phyloP scores from a whole-genome alignment of 2,329 filamentous ascomycete species.

The Pseudogymnoascus sp. region DNA sequence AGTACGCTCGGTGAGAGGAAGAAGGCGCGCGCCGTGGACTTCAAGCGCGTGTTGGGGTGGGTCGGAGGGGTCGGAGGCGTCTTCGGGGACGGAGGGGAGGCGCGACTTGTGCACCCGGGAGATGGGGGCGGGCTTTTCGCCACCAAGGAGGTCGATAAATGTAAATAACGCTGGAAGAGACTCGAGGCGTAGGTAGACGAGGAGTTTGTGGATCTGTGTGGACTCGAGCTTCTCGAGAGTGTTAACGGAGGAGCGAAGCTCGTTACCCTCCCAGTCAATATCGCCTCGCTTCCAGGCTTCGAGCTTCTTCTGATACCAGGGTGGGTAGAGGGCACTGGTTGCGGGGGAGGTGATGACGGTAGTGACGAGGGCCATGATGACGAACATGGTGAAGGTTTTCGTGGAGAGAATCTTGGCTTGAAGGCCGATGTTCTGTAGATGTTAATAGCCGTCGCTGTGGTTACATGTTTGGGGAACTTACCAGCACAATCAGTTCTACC shows the following conservation, averaged over 20 bases:
- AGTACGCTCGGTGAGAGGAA: slow-evolving; percentile 84
- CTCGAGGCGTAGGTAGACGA: slow-evolving; percentile 78
- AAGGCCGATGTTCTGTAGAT: slow-evolving; percentile 62
- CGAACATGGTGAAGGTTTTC: slow-evolving; percentile 85
- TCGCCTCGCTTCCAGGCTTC: slow-evolving; percentile 72
- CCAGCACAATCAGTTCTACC: slow-evolving; percentile 88
- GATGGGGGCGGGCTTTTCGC: slow-evolving; percentile 31
- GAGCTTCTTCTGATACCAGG: slow-evolving; percentile 66
- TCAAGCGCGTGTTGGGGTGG: slow-evolving; percentile 17
- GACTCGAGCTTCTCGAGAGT: slow-evolving; percentile 41
- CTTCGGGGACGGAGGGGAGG: slow-evolving; percentile 23
- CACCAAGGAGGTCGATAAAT: slow-evolving; percentile 71
- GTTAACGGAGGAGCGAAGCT: slow-evolving; percentile 30
- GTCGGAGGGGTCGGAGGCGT: slow-evolving; percentile 15
- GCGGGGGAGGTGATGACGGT: slow-evolving; percentile 78
- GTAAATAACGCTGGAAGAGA: slow-evolving; percentile 76
- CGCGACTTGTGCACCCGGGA: slow-evolving; percentile 30
- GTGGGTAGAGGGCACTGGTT: slow-evolving; percentile 65
- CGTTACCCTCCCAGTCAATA: slow-evolving; percentile 75
- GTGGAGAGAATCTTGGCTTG: slow-evolving; percentile 74
- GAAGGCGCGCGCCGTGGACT: slow-evolving; percentile 68
- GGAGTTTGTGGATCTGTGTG: slow-evolving; percentile 52
- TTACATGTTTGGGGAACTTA: slow-evolving; percentile 35
- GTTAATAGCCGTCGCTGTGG: slow-evolving; percentile 8
- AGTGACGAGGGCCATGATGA: slow-evolving; percentile 85